Percentiles rank a stretch among this genome's conserved stretches.
phyloP scores from a whole-genome alignment of 164 flowering plant genomes.

The Tetracentron sinense region DNA sequence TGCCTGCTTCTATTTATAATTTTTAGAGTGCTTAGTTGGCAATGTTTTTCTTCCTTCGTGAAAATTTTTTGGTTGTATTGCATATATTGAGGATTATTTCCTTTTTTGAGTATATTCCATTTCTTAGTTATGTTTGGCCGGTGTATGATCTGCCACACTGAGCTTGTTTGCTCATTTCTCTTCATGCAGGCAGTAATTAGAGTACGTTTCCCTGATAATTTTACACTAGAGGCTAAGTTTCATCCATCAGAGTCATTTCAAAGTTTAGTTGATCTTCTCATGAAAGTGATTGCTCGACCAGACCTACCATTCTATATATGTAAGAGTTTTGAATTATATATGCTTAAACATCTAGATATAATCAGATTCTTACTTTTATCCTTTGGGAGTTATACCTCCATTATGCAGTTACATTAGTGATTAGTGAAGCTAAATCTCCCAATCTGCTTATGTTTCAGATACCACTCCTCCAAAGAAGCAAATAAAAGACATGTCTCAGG shows the following conservation, averaged over 20 bases:
- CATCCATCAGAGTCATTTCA: constrained; percentile 82
- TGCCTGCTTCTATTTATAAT: not conserved
- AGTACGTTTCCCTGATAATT: constrained; percentile 87
- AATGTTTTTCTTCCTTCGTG: not conserved
- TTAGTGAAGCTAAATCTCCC: constrained; percentile 1
- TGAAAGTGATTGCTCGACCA: constrained; percentile 60
- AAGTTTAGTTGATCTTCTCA: constrained; percentile 65
- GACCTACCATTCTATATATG: constrained; percentile 82
- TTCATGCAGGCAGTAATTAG: constrained; percentile 61
- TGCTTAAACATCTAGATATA: not conserved
- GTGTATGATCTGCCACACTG: not conserved
- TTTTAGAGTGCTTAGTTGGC: not conserved
- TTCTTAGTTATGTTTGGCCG: not conserved
- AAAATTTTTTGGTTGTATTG: not conserved
- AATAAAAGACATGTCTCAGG: constrained; percentile 63
- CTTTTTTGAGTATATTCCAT: not conserved
- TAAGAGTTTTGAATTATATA: constrained; percentile 24
- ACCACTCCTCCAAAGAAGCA: constrained; percentile 94
- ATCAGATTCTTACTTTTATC: not conserved
- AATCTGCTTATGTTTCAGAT: constrained; percentile 42
- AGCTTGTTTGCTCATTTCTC: constrained; percentile 9
- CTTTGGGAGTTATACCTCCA: not conserved
- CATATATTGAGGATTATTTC: not conserved
- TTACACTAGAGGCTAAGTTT: constrained; percentile 73
- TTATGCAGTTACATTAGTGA: not conserved